phyloP scores from a whole-genome alignment of 371 early-diverging fungal species.

The Capniomyces stellatus region DNA sequence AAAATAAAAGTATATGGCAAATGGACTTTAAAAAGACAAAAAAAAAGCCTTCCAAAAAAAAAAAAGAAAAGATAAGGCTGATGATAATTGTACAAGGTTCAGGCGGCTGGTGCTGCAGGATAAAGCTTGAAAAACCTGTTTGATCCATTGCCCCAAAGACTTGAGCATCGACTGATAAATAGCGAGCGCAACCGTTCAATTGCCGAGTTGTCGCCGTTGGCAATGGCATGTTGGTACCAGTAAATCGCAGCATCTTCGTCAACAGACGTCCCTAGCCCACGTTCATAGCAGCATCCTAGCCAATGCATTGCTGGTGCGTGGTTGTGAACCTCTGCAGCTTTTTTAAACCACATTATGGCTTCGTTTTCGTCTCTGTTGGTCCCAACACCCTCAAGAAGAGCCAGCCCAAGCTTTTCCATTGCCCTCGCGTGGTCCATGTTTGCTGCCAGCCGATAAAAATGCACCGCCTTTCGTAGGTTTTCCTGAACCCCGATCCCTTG shows the following conservation, averaged over 20 bases:
- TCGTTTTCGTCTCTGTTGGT: conserved; percentile 32
- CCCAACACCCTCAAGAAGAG: conserved; percentile 42
- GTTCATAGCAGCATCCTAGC: conserved; percentile 6
- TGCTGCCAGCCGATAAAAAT: conserved; percentile 51
- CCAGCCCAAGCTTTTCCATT: conserved; percentile 51
- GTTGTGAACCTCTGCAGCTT: conserved; percentile 28
- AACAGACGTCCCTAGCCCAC: conserved; percentile 2
- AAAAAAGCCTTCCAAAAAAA: too few relatives aligned
- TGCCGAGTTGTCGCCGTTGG: conserved; percentile 4
- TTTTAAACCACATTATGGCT: conserved; percentile 46
- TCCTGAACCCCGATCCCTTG: conserved; percentile 56
- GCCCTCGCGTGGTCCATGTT: conserved; percentile 43
- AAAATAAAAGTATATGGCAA: too few relatives aligned
- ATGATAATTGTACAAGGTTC: too few relatives aligned
- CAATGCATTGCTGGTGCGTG: conserved; percentile 6
- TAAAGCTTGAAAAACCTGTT: not conserved
- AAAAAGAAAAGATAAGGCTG: too few relatives aligned
- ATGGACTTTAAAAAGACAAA: too few relatives aligned
- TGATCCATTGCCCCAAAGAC: not conserved
- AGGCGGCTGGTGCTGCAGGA: not conserved
- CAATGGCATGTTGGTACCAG: conserved; percentile 10
- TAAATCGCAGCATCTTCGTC: conserved; percentile 14
- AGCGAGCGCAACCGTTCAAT: conserved; percentile 3
- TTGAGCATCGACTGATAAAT: not conserved
- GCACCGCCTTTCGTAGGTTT: conserved; percentile 39